Conservation (phyloP, 164 flowering plant genomes). For the Pachysandra terminalis region DNA sequence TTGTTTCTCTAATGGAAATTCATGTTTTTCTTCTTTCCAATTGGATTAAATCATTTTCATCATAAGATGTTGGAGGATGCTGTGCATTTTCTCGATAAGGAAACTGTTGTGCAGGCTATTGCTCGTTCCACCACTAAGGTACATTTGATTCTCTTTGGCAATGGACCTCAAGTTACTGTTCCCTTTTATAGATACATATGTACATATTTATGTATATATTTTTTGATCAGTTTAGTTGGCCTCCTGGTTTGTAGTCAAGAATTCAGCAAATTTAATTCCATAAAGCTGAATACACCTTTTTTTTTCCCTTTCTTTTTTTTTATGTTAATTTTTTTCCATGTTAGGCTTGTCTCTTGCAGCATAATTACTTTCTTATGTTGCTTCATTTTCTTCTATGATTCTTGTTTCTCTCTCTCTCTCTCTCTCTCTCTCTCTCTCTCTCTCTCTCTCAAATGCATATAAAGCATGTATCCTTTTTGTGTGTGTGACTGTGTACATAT, state of each 20-base stretch:
- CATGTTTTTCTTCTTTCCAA: neutral
- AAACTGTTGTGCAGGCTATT: conserved; percentile 92
- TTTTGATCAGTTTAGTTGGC: neutral
- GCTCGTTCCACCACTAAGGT: conserved; percentile 97
- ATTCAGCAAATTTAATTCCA: neutral
- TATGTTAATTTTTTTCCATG: no score
- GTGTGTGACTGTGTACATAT: no score
- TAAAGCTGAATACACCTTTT: no score
- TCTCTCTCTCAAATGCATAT: no score
- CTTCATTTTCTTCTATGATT: neutral
- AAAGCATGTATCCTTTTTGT: no score
- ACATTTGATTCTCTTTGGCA: conserved; percentile 11
- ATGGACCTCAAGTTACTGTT: neutral
- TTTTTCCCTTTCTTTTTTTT: no score
- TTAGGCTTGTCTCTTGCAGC: no score
- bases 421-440: no score
- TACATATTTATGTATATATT: no score
- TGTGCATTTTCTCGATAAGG: conserved; percentile 88
- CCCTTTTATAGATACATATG: no score
- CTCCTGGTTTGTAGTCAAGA: neutral
- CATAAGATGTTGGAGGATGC: conserved; percentile 97
- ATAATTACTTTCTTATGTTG: no score
- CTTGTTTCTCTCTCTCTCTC: neutral
- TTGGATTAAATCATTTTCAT: conserved; percentile 5
- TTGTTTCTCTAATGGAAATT: neutral